Evolutionary conservation across 78 protist genomes (phyloP).

Genomic region (Dictyostelium citrinum): DNA sequence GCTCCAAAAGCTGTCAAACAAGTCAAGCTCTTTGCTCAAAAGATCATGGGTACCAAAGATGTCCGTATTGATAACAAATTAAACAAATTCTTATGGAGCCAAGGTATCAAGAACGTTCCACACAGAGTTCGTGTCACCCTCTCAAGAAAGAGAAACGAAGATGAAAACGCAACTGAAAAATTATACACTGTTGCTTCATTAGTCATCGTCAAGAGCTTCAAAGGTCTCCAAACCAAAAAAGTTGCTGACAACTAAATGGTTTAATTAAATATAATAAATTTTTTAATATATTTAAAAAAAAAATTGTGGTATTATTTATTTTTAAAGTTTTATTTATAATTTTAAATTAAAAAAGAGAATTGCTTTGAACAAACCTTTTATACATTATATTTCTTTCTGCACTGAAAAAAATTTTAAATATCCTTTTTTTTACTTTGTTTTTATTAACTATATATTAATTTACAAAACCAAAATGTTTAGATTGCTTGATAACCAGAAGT

Average conservation of each 20-base stretch:
- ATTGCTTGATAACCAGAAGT: background rate
- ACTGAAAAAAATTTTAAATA: too few relatives aligned
- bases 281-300: too few relatives aligned
- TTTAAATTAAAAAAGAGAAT: too few relatives aligned
- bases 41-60: slow-evolving; percentile 93
- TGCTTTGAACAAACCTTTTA: too few relatives aligned
- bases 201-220: slow-evolving; percentile 84
- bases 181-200: slow-evolving; percentile 90
- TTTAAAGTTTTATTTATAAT: too few relatives aligned
- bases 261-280: too few relatives aligned
- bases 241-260: slow-evolving; percentile 52
- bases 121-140: slow-evolving; percentile 94
- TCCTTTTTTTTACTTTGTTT: background rate
- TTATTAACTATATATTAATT: background rate
- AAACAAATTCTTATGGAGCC: slow-evolving; percentile 91
- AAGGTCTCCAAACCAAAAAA: slow-evolving; percentile 52
- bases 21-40: slow-evolving; percentile 86
- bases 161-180: slow-evolving; percentile 93
- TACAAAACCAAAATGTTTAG: background rate
- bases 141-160: slow-evolving; percentile 92
- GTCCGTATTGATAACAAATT: slow-evolving; percentile 91
- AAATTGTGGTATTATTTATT: too few relatives aligned
- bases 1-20: slow-evolving; percentile 94
- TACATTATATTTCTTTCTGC: too few relatives aligned
- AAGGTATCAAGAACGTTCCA: slow-evolving; percentile 92